A percentile compares a stretch with the other conserved stretches of the same genome.
phyloP scores from a whole-genome alignment of 768 basidiomycete species.

The Paxillus involutus region DNA sequence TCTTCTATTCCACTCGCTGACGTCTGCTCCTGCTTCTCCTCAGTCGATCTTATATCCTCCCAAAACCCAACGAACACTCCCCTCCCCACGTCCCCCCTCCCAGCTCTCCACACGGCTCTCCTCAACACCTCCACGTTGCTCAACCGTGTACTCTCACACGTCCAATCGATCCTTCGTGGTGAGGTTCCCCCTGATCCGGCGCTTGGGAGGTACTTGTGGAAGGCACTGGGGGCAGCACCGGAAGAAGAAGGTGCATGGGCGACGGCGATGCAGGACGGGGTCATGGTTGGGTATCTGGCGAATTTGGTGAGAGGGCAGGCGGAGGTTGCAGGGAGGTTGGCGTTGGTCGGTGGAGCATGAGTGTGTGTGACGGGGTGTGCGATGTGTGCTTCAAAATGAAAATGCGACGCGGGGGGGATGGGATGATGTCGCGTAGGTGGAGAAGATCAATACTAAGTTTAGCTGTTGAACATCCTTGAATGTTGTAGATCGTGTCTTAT shows the following conservation, averaged over 20 bases:
- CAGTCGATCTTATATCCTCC: constrained; percentile 76
- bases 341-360: constrained; percentile 53
- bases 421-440: background rate
- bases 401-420: background rate
- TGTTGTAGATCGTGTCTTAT: constrained; percentile 93
- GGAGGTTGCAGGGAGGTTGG: constrained; percentile 86
- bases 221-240: constrained; percentile 72
- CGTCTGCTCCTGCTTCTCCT: background rate
- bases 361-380: background rate
- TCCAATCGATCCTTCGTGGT: constrained; percentile 77
- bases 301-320: constrained; percentile 93
- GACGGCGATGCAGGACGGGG: constrained; percentile 80
- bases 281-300: constrained; percentile 94
- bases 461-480: constrained; percentile 95
- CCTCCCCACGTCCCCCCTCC: constrained; percentile 63
- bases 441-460: background rate
- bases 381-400: constrained; percentile 3
- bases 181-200: constrained; percentile 77
- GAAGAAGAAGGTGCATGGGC: constrained; percentile 79
- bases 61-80: constrained; percentile 35
- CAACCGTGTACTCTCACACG: constrained; percentile 83
- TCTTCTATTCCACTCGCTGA: constrained; percentile 4
- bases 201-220: constrained; percentile 89
- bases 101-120: constrained; percentile 47
- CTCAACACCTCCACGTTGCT: constrained; percentile 72